Evolutionary conservation across 805 yeast species (phyloP).

Genomic region (Candida wancherniae): DNA sequence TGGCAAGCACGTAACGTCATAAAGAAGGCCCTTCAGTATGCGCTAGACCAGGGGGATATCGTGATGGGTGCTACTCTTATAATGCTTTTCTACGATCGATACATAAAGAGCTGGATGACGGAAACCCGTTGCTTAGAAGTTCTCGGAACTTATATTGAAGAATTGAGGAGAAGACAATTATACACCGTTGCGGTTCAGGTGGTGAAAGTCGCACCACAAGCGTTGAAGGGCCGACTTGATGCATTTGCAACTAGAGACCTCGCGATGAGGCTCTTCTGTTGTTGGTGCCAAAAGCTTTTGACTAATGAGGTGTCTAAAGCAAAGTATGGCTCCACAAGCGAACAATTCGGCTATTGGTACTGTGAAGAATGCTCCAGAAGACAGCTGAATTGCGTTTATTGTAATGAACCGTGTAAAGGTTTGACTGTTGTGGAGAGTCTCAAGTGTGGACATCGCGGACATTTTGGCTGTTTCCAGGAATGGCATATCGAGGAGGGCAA

Average conservation of each 20-base stretch:
- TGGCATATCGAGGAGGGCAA: constrained; percentile 71
- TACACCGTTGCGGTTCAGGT: constrained; percentile 58
- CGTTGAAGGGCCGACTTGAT: constrained; percentile 23
- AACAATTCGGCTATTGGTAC: constrained; percentile 71
- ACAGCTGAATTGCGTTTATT: constrained; percentile 69
- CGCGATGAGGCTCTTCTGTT: constrained; percentile 50
- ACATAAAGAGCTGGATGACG: constrained; percentile 8
- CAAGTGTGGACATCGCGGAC: constrained; percentile 85
- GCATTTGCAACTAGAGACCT: constrained; percentile 32
- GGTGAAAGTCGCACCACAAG: constrained; percentile 38
- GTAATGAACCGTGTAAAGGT: constrained; percentile 74
- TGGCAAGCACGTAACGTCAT: constrained; percentile 56
- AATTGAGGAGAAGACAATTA: constrained; percentile 44
- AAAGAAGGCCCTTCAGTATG: constrained; percentile 48
- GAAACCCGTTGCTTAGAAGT: constrained; percentile 45
- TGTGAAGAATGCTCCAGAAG: constrained; percentile 65
- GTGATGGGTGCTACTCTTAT: constrained; percentile 55
- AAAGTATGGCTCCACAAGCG: constrained; percentile 18
- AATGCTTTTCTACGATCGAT: constrained; percentile 43
- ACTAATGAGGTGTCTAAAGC: constrained; percentile 53
- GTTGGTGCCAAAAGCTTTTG: constrained; percentile 54
- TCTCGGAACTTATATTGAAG: constrained; percentile 50
- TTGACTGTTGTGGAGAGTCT: constrained; percentile 52
- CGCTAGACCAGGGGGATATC: constrained; percentile 59
- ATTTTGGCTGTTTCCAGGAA: constrained; percentile 67